Percentiles rank a stretch among this genome's conserved stretches.
Conservation (phyloP, 2,329 filamentous ascomycete species). For the Pseudopithomyces maydicus region DNA sequence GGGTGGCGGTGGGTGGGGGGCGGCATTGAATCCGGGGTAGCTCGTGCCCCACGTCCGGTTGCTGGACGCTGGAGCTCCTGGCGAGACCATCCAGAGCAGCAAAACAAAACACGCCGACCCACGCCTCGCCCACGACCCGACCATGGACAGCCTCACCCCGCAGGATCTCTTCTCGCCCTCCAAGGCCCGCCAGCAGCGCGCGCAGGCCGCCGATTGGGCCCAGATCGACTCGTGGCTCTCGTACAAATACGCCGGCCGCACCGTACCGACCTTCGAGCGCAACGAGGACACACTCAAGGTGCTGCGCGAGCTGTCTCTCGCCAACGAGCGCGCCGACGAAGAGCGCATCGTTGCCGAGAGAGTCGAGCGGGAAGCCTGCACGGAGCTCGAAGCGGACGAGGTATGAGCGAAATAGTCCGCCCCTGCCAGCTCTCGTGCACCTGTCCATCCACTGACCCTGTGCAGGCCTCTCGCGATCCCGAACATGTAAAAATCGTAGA, state of each 20-base stretch:
- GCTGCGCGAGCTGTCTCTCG: conserved; percentile 72
- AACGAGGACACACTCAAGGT: conserved; percentile 81
- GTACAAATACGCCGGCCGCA: conserved; percentile 68
- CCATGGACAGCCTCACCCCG: conserved; percentile 44
- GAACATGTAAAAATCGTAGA: conserved; percentile 31
- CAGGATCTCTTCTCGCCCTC: conserved; percentile 63
- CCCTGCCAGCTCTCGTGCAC: conserved; percentile 13
- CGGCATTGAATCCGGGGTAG: conserved; percentile 6
- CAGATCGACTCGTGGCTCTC: conserved; percentile 83
- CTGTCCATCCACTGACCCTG: background rate
- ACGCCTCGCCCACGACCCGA: too few relatives aligned
- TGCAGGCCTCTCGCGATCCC: conserved; percentile 25
- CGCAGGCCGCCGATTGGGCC: conserved; percentile 88
- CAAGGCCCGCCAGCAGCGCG: conserved; percentile 74
- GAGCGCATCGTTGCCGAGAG: conserved; percentile 63
- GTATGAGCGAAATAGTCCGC: conserved; percentile 17
- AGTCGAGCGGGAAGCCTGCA: conserved; percentile 65
- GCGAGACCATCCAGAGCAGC: background rate
- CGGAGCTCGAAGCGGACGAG: conserved; percentile 52
- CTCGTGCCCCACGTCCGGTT: background rate
- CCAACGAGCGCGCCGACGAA: conserved; percentile 80
- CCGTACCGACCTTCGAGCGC: conserved; percentile 78
- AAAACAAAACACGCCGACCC: background rate
- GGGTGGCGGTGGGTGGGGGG: background rate
- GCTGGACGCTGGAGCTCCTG: background rate